Conservation (phyloP, 1,284 basidiomycete species). For the Apiotrichum montevideense region DNA sequence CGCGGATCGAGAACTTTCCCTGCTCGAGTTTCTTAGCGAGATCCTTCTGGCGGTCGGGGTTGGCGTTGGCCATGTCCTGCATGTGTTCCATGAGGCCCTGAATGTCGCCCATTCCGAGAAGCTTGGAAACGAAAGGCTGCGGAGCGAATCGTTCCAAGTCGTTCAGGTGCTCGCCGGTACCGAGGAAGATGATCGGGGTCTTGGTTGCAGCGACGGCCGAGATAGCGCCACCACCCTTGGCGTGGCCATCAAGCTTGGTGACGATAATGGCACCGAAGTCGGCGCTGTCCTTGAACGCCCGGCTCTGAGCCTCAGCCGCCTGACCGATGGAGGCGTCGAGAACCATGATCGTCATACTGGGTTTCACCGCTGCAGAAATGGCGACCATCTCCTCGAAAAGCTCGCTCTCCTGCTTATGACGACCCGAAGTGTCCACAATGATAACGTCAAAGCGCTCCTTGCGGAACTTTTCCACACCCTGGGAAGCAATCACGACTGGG, state of each 20-base stretch:
- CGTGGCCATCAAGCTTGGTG: conserved; percentile 99
- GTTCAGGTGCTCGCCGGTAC: conserved; percentile 92
- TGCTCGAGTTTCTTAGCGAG: conserved; percentile 98
- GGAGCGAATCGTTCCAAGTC: conserved; percentile 95
- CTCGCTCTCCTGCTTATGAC: conserved; percentile 96
- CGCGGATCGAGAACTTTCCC: conserved; percentile 91
- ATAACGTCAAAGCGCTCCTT: conserved; percentile 98
- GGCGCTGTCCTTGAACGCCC: conserved; percentile 95
- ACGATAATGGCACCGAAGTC: conserved; percentile 99
- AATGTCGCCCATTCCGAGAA: conserved; percentile 92
- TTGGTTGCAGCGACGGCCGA: conserved; percentile 91
- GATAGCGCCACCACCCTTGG: conserved; percentile 98
- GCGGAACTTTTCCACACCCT: conserved; percentile 95
- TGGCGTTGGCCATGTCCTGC: conserved; percentile 86
- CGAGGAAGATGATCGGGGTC: conserved; percentile 98
- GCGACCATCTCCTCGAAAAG: conserved; percentile 98
- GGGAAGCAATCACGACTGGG: conserved; percentile 86
- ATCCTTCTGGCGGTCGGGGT: conserved; percentile 94
- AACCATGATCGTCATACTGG: conserved; percentile 85
- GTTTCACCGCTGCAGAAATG: conserved; percentile 86
- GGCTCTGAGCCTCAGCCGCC: conserved; percentile 91
- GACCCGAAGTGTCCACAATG: conserved; percentile 95
- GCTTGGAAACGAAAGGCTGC: conserved; percentile 93
- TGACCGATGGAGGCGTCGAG: conserved; percentile 80
- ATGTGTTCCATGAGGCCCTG: conserved; percentile 96